These are phyloP conservation scores for Penicillium griseofulvum DNA, from an alignment of 2,329 filamentous ascomycete genomes.

Conservation along the genomic window DNA sequence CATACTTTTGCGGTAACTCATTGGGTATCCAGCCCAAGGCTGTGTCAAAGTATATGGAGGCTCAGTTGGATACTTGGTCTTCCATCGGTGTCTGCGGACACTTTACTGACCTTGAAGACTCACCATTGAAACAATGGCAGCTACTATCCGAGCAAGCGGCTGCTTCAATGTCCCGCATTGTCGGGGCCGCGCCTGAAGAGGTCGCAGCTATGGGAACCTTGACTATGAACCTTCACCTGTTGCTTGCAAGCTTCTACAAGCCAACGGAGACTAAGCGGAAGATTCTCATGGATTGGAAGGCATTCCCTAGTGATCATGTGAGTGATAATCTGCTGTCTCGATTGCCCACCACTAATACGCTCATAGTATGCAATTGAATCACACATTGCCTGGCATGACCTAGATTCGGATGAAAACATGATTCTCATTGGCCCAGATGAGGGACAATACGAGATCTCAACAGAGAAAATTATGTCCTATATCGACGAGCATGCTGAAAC, in stretches of 20 bases:
- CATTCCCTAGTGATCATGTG: constrained; percentile 81
- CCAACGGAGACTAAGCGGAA: constrained; percentile 65
- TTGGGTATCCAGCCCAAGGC: constrained; percentile 76
- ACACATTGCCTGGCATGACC: constrained; percentile 69
- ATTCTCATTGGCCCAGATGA: constrained; percentile 65
- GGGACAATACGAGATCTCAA: constrained; percentile 61
- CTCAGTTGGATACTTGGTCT: constrained; percentile 78
- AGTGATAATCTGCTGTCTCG: constrained; percentile 22
- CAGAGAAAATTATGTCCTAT: constrained; percentile 64
- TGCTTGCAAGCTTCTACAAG: constrained; percentile 78
- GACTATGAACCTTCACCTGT: constrained; percentile 73
- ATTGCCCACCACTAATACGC: constrained; percentile 9
- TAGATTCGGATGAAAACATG: constrained; percentile 65
- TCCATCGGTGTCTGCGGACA: constrained; percentile 80
- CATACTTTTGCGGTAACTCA: constrained; percentile 88
- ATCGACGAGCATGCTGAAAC: constrained; percentile 72
- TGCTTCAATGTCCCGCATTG: constrained; percentile 65
- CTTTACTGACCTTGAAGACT: constrained; percentile 67
- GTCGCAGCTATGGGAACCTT: constrained; percentile 85
- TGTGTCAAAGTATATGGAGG: constrained; percentile 62
- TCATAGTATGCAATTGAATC: constrained; percentile 74
- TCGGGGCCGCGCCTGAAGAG: constrained; percentile 69
- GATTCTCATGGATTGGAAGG: constrained; percentile 80
- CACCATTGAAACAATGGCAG: constrained; percentile 69
- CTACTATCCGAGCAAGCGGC: constrained; percentile 74